Evolutionary conservation across 2,329 filamentous ascomycete genomes (phyloP), one percentile per base, ranked within the genome.

Genomic region (Aspergillus glaucus): DNA sequence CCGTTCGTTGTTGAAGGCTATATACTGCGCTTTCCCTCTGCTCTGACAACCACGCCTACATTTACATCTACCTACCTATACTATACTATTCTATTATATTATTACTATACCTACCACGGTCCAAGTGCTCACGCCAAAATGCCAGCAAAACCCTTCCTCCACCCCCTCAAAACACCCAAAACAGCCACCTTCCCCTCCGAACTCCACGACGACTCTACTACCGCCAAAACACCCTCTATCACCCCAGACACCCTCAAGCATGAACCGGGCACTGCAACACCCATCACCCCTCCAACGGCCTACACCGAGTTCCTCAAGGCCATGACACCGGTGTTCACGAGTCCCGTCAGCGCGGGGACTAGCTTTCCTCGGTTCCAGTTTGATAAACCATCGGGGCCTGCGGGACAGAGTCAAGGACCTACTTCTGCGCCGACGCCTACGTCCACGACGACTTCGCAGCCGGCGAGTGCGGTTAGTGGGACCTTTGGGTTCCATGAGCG

Each of bases 241-340:
- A 76, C 77, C 43, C 75, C 81, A 17, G 73, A 77, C 45, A 78
- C 79, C 58, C 80, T 91, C 75, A 93, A 91, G 69, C 79, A 86
- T 58, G 77, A 86, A 49, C 79, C 84, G 50, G 70, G 77, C 15
- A 28, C 22, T 41, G 86, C 84, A 72, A 96, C 91, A 4, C 91
- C 91, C 44, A 95, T 97, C 67, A 94, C 87, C 45, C 92, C 92
- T 46, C 92, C 92, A 3, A 77, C 81, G 19, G 91, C 92, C 50
- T 97, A 97, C 66, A 86, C 88, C 57, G 90, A 97, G 63, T 97
- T 96, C 65, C 83, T 97, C 54, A 92, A 90, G 72, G 84, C 85
- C 51, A 82, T 94, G 71, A 85, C 80, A 1, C 80, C 80, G 1
- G 75, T 85, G 15, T 76, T 90, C 50, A 81, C 84, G 63, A 89